phyloP scores from a whole-genome alignment of 1,139 yeast genomes.

The Yamadazyma siamensis region DNA sequence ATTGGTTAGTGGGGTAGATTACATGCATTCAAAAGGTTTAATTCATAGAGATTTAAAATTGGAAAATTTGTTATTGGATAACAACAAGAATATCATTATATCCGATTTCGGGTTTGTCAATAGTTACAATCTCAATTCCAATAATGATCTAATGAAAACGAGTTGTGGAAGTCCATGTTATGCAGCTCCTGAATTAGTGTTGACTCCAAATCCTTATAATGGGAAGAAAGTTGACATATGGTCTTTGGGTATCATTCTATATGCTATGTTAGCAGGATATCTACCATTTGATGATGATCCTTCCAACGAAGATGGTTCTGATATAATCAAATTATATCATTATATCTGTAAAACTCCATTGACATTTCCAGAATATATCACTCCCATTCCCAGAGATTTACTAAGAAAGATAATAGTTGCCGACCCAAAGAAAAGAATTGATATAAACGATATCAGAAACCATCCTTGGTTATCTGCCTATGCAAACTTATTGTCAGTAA shows the following conservation, averaged over 20 bases:
- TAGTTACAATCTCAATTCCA: slow-evolving; percentile 58
- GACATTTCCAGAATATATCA: slow-evolving; percentile 92
- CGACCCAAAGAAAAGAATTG: slow-evolving; percentile 77
- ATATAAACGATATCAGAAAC: slow-evolving; percentile 63
- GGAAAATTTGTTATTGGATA: slow-evolving; percentile 69
- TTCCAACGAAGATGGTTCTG: slow-evolving; percentile 92
- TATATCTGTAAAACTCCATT: slow-evolving; percentile 88
- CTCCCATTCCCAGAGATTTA: slow-evolving; percentile 88
- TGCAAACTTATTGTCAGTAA: slow-evolving; percentile 73
- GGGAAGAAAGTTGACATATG: slow-evolving; percentile 96
- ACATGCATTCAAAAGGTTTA: slow-evolving; percentile 80
- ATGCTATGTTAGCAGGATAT: slow-evolving; percentile 97
- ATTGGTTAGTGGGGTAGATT: slow-evolving; percentile 88
- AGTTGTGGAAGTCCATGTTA: slow-evolving; percentile 98
- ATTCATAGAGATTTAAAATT: slow-evolving; percentile 79
- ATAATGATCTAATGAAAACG: slow-evolving; percentile 83
- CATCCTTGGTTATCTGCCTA: slow-evolving; percentile 90
- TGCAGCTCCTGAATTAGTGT: slow-evolving; percentile 96
- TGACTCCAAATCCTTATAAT: slow-evolving; percentile 81
- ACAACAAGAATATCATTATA: slow-evolving; percentile 74
- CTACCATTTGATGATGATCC: slow-evolving; percentile 98
- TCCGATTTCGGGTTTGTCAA: slow-evolving; percentile 93
- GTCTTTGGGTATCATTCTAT: slow-evolving; percentile 93
- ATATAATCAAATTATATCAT: slow-evolving; percentile 84
- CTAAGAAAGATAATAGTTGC: slow-evolving; percentile 80